Evolutionary conservation across 106 monocot species (phyloP).

Genomic region (Dendrobium huoshanense): DNA sequence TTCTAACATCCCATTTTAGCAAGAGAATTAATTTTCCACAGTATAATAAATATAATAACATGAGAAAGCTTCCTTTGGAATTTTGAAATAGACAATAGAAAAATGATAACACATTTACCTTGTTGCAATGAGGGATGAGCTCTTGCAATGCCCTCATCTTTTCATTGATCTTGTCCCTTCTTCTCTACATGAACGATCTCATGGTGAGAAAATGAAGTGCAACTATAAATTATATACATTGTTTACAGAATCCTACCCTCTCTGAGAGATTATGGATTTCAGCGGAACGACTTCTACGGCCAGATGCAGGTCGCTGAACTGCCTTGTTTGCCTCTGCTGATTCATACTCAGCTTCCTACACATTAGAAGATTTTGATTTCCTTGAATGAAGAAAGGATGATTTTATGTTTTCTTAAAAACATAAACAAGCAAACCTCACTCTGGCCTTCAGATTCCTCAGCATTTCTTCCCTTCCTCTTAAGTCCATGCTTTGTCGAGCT

Average conservation of each 20-base stretch:
- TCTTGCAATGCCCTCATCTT: conserved; percentile 75
- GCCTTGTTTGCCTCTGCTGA: conserved; percentile 10
- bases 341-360: conserved; percentile 20
- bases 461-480: conserved; percentile 53
- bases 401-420: not conserved
- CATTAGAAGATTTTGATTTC: not conserved
- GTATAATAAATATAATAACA: not conserved
- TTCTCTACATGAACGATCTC: conserved; percentile 24
- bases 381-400: not conserved
- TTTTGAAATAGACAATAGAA: not conserved
- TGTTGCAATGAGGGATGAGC: conserved; percentile 71
- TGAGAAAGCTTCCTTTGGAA: not conserved
- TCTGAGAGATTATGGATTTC: conserved; percentile 74
- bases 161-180: conserved; percentile 73
- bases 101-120: conserved; percentile 24
- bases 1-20: not conserved
- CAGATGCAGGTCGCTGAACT: conserved; percentile 5
- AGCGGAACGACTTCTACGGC: conserved; percentile 34
- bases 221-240: not conserved
- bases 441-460: conserved; percentile 44
- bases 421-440: conserved; percentile 46
- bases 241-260: conserved; percentile 32
- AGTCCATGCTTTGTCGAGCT: conserved; percentile 18
- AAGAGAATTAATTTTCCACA: not conserved
- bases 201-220: not conserved